A percentile compares a stretch with the other conserved stretches of the same genome.
phyloP scores from a whole-genome alignment of 805 yeast genomes.

The Debaryomyces castellii region DNA sequence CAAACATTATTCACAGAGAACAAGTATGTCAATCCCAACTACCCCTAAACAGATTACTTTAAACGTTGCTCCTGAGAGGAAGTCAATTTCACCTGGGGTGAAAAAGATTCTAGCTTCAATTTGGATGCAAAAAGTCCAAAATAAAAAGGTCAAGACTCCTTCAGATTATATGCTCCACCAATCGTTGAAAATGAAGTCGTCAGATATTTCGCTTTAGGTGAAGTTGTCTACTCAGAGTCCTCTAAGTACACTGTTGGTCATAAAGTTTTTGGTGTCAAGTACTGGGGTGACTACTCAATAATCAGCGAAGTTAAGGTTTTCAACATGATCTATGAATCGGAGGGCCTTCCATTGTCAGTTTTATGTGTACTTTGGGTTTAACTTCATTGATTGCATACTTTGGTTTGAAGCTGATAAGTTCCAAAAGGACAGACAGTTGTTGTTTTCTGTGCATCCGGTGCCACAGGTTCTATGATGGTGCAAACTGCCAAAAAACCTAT shows the following conservation, averaged over 20 bases:
- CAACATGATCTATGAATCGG: slow-evolving; percentile 26
- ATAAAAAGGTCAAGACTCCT: slow-evolving; percentile 26
- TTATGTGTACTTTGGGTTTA: slow-evolving; percentile 50
- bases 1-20: too few species aligned
- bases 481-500: slow-evolving; percentile 54
- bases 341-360: slow-evolving; percentile 38
- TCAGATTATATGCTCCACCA: slow-evolving; percentile 35
- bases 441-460: slow-evolving; percentile 69
- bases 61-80: slow-evolving; percentile 18
- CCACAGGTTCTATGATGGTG: slow-evolving; percentile 60
- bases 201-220: slow-evolving; percentile 46
- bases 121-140: slow-evolving; percentile 55
- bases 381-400: slow-evolving; percentile 64
- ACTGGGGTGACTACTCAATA: slow-evolving; percentile 51
- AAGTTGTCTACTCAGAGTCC: slow-evolving; percentile 48
- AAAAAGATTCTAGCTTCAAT: slow-evolving; percentile 30
- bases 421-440: slow-evolving; percentile 45
- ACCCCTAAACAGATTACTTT: slow-evolving; percentile 18
- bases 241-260: slow-evolving; percentile 44
- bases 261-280: slow-evolving; percentile 33
- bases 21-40: slow-evolving; percentile 11
- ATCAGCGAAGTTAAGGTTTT: slow-evolving; percentile 23
- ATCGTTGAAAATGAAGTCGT: slow-evolving; percentile 46
- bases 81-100: slow-evolving; percentile 19
- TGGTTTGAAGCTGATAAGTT: slow-evolving; percentile 52